phyloP scores from a whole-genome alignment of 225 moss, liverwort and hornwort genomes.

The Bryoerythrophyllum caledonicum region DNA sequence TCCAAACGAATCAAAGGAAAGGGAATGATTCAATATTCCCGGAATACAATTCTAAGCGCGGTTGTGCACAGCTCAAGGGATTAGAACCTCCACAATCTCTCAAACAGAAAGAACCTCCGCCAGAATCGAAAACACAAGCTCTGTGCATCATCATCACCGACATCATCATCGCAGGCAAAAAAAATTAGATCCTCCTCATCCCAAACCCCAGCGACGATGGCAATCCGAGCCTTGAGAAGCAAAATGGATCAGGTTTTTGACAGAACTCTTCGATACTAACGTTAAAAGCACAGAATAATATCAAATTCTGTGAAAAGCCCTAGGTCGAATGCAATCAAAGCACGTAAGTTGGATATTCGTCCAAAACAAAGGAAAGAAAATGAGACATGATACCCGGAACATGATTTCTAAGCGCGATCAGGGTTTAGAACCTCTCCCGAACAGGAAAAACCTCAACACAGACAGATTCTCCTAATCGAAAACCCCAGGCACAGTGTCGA shows the following conservation, averaged over 20 bases:
- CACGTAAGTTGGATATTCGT: not conserved
- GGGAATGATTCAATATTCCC: not conserved
- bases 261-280: constrained; percentile 18
- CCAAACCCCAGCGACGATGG: not conserved
- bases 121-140: no score
- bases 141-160: no score
- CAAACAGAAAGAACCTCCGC: not conserved
- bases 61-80: constrained; percentile 5
- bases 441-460: no score
- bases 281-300: not conserved
- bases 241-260: constrained; percentile 3
- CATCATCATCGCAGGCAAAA: constrained; percentile 16
- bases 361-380: constrained; percentile 1
- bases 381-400: not conserved
- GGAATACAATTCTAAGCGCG: constrained; percentile 4
- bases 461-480: constrained; percentile 11
- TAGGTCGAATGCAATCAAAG: constrained; percentile 13
- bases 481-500: constrained; percentile 10
- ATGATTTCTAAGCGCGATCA: constrained; percentile 10
- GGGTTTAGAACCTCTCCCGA: constrained; percentile 20
- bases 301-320: not conserved
- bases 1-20: not conserved
- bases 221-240: constrained; percentile 56
- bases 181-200: constrained; percentile 3
- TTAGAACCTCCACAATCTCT: constrained; percentile 25